Conservation (phyloP, 257 asterid species). For the Penstemon barbatus region DNA sequence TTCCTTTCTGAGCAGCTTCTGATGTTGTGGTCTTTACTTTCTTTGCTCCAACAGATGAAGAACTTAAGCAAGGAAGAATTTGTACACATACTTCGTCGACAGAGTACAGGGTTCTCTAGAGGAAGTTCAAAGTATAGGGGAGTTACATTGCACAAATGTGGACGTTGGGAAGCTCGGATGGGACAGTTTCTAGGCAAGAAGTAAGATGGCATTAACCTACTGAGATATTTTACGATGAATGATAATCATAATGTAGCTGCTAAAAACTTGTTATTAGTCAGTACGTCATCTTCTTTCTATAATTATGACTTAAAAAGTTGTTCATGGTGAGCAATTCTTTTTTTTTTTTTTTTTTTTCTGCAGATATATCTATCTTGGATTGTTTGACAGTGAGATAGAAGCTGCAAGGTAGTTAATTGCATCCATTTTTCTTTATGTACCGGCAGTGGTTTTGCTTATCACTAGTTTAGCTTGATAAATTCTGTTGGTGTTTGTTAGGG, state of each 20-base stretch:
- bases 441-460: not conserved
- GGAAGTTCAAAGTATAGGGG: conserved; percentile 96
- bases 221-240: conserved; percentile 18
- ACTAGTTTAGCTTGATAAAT: conserved; percentile 23
- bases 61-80: conserved; percentile 88
- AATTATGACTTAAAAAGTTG: not conserved
- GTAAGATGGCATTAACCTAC: conserved; percentile 43
- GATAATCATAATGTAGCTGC: conserved; percentile 26
- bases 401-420: conserved; percentile 75
- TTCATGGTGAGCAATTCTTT: conserved; percentile 30
- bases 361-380: conserved; percentile 95
- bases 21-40: conserved; percentile 18
- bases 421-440: conserved; percentile 21
- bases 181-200: conserved; percentile 99
- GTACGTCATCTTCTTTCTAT: not conserved
- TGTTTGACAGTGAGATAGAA: conserved; percentile 89
- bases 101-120: conserved; percentile 90
- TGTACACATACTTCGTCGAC: conserved; percentile 92
- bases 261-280: conserved; percentile 5
- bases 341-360: conserved; percentile 36
- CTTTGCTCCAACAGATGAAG: conserved; percentile 54
- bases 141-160: conserved; percentile 94
- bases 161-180: conserved; percentile 99
- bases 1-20: conserved; percentile 15
- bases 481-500: conserved; percentile 51